Conservation (phyloP, 1,139 yeast genomes). For the Suhomyces panamericanus region DNA sequence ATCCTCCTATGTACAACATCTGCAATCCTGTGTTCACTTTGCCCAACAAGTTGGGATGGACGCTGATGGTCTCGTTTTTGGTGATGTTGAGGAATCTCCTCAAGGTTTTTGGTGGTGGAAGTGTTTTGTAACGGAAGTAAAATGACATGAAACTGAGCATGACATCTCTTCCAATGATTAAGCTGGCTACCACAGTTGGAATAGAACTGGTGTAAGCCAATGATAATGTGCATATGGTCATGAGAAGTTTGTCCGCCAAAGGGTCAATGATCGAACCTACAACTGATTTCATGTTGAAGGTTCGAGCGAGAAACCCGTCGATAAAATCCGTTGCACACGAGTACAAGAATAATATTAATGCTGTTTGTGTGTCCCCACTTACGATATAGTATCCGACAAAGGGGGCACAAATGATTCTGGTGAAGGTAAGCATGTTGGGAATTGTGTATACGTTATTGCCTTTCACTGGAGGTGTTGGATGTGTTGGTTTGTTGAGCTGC, state of each 20-base stretch:
- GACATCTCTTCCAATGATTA: slow-evolving; percentile 85
- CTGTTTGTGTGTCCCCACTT: slow-evolving; percentile 57
- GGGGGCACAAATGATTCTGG: slow-evolving; percentile 80
- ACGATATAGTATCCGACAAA: slow-evolving; percentile 76
- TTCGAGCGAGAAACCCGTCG: slow-evolving; percentile 90
- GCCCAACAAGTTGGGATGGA: slow-evolving; percentile 84
- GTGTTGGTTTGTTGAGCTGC: not conserved
- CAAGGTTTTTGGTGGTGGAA: slow-evolving; percentile 77
- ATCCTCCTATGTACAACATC: slow-evolving; percentile 82
- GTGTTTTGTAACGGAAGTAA: slow-evolving; percentile 68
- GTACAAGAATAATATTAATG: slow-evolving; percentile 72
- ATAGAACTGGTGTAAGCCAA: slow-evolving; percentile 68
- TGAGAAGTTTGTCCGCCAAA: slow-evolving; percentile 86
- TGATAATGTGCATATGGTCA: slow-evolving; percentile 83
- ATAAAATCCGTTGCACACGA: slow-evolving; percentile 89
- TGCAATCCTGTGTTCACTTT: slow-evolving; percentile 89
- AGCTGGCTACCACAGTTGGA: slow-evolving; percentile 64
- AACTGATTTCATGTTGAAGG: slow-evolving; percentile 71
- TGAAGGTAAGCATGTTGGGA: slow-evolving; percentile 81
- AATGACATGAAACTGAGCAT: slow-evolving; percentile 74
- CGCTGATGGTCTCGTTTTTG: slow-evolving; percentile 80
- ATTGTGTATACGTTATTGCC: slow-evolving; percentile 54
- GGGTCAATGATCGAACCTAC: slow-evolving; percentile 94
- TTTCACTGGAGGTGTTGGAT: not conserved
- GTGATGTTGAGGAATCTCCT: slow-evolving; percentile 68